phyloP scores from a whole-genome alignment of 1,284 basidiomycete species.

The Heliocybe sulcata region DNA sequence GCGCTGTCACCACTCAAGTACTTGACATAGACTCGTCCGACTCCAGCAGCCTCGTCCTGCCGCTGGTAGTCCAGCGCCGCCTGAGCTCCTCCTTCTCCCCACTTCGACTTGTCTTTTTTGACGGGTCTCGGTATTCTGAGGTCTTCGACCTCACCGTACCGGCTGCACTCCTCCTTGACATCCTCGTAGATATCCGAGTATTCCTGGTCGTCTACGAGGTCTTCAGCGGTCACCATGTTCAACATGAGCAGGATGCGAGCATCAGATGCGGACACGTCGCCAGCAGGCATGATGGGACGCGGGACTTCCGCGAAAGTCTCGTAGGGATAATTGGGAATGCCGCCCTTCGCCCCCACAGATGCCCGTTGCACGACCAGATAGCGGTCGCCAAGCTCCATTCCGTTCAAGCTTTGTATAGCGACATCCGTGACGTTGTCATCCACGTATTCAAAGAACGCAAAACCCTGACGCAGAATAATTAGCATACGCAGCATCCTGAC shows the following conservation, averaged over 20 bases:
- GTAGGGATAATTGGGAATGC: constrained; percentile 53
- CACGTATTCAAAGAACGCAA: constrained; percentile 98
- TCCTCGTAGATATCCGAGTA: constrained; percentile 95
- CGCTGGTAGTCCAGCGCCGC: constrained; percentile 59
- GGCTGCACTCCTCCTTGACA: constrained; percentile 86
- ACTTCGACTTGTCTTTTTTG: constrained; percentile 79
- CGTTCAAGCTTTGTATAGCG: constrained; percentile 93
- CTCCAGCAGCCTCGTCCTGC: constrained; percentile 82
- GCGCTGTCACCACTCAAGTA: constrained; percentile 61
- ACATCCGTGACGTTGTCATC: constrained; percentile 88
- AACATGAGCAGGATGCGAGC: constrained; percentile 92
- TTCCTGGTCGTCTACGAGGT: constrained; percentile 86
- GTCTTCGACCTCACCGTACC: constrained; percentile 80
- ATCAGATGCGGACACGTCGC: constrained; percentile 48
- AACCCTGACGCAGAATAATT: constrained; percentile 56
- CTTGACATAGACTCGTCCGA: constrained; percentile 91
- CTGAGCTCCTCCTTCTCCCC: constrained; percentile 63
- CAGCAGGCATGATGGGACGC: constrained; percentile 78
- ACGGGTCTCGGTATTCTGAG: constrained; percentile 85
- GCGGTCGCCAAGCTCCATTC: constrained; percentile 97
- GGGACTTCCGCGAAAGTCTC: constrained; percentile 72
- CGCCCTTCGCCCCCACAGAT: constrained; percentile 82
- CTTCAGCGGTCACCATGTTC: constrained; percentile 97
- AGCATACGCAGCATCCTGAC: not conserved
- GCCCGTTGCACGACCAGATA: constrained; percentile 95